Evolutionary conservation across 495 filamentous ascomycete genomes (phyloP).

Genomic region (Talaromyces trachyspermus): DNA sequence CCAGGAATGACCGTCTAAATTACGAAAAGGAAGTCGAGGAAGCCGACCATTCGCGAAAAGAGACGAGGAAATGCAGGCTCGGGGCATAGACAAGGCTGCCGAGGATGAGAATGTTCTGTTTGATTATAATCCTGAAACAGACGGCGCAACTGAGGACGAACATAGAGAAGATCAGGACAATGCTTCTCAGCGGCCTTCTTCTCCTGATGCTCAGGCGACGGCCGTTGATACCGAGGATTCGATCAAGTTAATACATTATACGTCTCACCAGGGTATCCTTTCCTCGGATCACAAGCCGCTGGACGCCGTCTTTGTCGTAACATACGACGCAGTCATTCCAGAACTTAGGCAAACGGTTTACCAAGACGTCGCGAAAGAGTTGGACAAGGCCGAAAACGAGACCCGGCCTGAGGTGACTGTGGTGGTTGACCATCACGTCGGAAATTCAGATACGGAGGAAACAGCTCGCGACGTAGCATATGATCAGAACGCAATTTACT

Average conservation of each 20-base stretch:
- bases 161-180: conserved; percentile 38
- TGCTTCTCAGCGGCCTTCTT: conserved; percentile 1
- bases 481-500: conserved; percentile 57
- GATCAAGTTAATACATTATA: conserved; percentile 68
- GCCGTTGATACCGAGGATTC: conserved; percentile 39
- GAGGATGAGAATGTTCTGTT: conserved; percentile 82
- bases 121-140: conserved; percentile 80
- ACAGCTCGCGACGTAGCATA: conserved; percentile 17
- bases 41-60: conserved; percentile 58
- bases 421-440: conserved; percentile 58
- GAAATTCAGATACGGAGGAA: conserved; percentile 18
- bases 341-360: conserved; percentile 76
- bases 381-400: conserved; percentile 92
- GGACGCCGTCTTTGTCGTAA: conserved; percentile 67
- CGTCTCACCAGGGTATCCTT: conserved; percentile 76
- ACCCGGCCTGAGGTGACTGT: conserved; percentile 76
- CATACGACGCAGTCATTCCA: conserved; percentile 76
- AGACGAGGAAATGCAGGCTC: conserved; percentile 78
- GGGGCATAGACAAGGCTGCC: conserved; percentile 64
- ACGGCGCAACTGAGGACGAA: conserved; percentile 56
- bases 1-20: conserved; percentile 58
- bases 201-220: neutral
- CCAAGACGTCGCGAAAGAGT: conserved; percentile 76
- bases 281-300: conserved; percentile 97
- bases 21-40: conserved; percentile 63